Percentiles rank a stretch among this genome's conserved stretches.
These are phyloP conservation scores for Pestalotiopsis sp. DNA, from an alignment of 2,329 filamentous ascomycete species.

Conservation along the genomic window DNA sequence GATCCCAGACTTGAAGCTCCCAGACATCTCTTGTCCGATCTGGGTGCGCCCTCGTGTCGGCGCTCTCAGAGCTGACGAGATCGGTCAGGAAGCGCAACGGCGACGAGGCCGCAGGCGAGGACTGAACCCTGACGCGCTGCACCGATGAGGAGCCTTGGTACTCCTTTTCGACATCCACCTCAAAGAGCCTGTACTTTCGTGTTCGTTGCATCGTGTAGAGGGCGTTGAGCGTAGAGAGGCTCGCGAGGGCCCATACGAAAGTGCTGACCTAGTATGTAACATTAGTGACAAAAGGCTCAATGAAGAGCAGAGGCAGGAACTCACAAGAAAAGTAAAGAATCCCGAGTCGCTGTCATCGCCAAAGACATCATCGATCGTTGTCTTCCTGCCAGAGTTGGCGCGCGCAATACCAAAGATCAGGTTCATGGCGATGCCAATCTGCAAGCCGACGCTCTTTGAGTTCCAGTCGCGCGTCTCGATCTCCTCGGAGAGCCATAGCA, in stretches of 20 bases:
- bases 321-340: conserved; percentile 63
- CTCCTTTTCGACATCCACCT: conserved; percentile 75
- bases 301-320: conserved; percentile 29
- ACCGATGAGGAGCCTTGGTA: conserved; percentile 81
- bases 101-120: conserved; percentile 75
- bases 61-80: conserved; percentile 68
- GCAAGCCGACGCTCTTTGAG: conserved; percentile 74
- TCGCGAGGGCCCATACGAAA: conserved; percentile 69
- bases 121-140: conserved; percentile 84
- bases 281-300: conserved; percentile 18
- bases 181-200: conserved; percentile 89
- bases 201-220: conserved; percentile 80
- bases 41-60: conserved; percentile 83
- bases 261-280: conserved; percentile 59
- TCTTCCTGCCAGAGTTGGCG: conserved; percentile 67
- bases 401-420: conserved; percentile 79
- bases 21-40: conserved; percentile 85
- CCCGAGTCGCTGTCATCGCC: conserved; percentile 66
- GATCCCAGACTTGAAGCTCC: conserved; percentile 94
- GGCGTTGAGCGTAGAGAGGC: conserved; percentile 74
- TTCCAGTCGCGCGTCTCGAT: conserved; percentile 92
- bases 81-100: conserved; percentile 76
- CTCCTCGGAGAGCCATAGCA: conserved; percentile 90
- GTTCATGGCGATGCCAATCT: conserved; percentile 77
- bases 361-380: conserved; percentile 79